These are phyloP conservation scores for Fusarium lateritium DNA, from an alignment of 2,329 filamentous ascomycete genomes.

Conservation along the genomic window DNA sequence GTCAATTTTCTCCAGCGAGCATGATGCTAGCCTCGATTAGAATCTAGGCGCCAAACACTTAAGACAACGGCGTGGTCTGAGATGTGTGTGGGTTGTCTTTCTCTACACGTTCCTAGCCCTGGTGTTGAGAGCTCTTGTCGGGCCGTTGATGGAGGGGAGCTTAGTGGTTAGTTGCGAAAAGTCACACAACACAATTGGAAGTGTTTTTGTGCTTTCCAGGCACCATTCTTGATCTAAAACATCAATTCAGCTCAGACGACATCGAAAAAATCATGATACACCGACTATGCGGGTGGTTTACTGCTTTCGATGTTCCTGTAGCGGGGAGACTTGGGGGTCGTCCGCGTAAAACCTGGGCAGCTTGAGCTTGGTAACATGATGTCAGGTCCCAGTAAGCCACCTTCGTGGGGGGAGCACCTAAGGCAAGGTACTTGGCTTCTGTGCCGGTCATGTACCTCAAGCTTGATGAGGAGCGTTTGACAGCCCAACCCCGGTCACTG, in stretches of 20 bases:
- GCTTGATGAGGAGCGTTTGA: constrained; percentile 17
- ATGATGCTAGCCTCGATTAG: constrained; percentile 15
- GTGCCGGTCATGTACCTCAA: constrained; percentile 30
- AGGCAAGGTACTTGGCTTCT: constrained; percentile 32
- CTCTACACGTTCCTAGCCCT: constrained; percentile 31
- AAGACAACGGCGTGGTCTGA: constrained; percentile 23
- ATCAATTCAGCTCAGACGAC: background rate
- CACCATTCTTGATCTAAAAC: background rate
- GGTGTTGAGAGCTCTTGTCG: constrained; percentile 42
- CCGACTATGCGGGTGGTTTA: constrained; percentile 31
- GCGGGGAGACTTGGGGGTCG: constrained; percentile 24
- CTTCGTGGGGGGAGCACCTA: constrained; percentile 41
- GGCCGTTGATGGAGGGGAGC: constrained; percentile 40
- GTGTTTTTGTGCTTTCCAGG: background rate
- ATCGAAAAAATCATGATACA: constrained; percentile 20
- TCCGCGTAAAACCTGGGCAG: constrained; percentile 28
- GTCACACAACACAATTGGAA: constrained; percentile 20
- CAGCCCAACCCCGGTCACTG: constrained; percentile 1
- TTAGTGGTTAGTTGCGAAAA: constrained; percentile 20
- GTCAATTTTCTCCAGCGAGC: constrained; percentile 1
- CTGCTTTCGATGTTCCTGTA: constrained; percentile 20
- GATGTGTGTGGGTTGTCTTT: constrained; percentile 28
- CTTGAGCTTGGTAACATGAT: constrained; percentile 48
- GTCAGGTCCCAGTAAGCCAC: constrained; percentile 45
- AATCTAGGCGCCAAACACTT: constrained; percentile 17